Conservation (phyloP, 2,329 filamentous ascomycete species). For the Aspergillus bombycis region DNA sequence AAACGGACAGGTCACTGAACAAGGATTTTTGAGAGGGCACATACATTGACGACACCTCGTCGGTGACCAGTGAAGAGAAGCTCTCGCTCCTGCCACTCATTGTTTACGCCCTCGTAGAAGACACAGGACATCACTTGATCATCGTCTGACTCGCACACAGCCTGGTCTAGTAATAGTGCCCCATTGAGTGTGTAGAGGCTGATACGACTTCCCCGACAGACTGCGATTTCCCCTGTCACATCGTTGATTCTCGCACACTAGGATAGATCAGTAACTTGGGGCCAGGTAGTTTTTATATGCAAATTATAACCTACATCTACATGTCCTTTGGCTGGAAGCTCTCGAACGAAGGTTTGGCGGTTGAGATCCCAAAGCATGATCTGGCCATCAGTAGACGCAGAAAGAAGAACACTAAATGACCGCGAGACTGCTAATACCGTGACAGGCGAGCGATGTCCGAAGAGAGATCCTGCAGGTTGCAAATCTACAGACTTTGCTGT, state of each 20-base stretch:
- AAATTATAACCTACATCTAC: constrained; percentile 44
- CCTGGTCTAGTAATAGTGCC: constrained; percentile 77
- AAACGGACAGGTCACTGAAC: constrained; percentile 22
- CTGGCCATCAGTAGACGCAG: constrained; percentile 78
- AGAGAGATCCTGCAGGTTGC: constrained; percentile 75
- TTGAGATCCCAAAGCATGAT: constrained; percentile 95
- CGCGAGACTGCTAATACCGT: constrained; percentile 82
- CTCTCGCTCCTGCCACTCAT: constrained; percentile 87
- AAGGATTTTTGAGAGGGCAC: constrained; percentile 8
- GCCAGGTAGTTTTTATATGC: not conserved
- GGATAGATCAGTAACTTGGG: constrained; percentile 5
- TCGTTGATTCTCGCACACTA: constrained; percentile 88
- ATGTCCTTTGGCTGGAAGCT: constrained; percentile 62
- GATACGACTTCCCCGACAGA: constrained; percentile 76
- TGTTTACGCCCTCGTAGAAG: constrained; percentile 88
- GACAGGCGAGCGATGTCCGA: constrained; percentile 86
- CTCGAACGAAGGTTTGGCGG: constrained; percentile 80
- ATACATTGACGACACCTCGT: constrained; percentile 75
- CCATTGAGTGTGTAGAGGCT: constrained; percentile 88
- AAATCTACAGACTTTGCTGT: constrained; percentile 75
- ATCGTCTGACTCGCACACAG: constrained; percentile 71
- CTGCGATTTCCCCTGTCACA: constrained; percentile 83
- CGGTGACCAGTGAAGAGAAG: constrained; percentile 88
- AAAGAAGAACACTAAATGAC: constrained; percentile 85
- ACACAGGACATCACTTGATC: constrained; percentile 81